Percentiles rank a stretch among this genome's conserved stretches.
Evolutionary conservation across 192 early-diverging fungal species (phyloP).

Genomic region (Gigaspora rosea): DNA sequence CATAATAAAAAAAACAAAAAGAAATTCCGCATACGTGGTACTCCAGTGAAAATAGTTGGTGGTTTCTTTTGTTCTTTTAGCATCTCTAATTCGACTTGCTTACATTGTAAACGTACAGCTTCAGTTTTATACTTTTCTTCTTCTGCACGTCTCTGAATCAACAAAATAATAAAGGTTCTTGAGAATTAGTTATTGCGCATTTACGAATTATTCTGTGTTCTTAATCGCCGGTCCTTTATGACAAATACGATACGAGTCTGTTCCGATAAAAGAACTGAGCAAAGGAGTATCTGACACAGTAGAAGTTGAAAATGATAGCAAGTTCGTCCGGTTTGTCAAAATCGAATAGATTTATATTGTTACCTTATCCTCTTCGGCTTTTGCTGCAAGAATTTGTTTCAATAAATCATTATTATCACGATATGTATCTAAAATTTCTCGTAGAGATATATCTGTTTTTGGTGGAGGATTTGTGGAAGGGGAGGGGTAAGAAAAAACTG

Average conservation of each 20-base stretch:
- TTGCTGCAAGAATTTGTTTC: slow-evolving; percentile 26
- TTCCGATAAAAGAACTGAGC: too few species aligned
- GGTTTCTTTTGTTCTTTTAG: slow-evolving; percentile 33
- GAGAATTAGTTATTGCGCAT: too few species aligned
- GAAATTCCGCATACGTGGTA: slow-evolving; percentile 25
- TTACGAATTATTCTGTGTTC: too few species aligned
- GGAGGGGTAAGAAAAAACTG: slow-evolving; percentile 30
- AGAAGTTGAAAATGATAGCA: too few species aligned
- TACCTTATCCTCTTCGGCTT: slow-evolving; percentile 32
- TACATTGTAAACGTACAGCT: slow-evolving; percentile 42
- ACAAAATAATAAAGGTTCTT: background rate
- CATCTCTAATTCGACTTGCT: slow-evolving; percentile 45
- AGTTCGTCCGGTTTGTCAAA: too few species aligned
- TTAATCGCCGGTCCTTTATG: too few species aligned
- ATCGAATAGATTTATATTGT: too few species aligned
- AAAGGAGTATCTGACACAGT: too few species aligned
- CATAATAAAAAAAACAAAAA: background rate
- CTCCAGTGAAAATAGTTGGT: slow-evolving; percentile 31
- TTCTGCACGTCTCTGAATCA: slow-evolving; percentile 42
- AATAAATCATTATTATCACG: slow-evolving; percentile 30
- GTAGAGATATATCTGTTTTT: slow-evolving; percentile 19
- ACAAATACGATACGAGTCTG: too few species aligned
- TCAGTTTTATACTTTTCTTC: slow-evolving; percentile 49
- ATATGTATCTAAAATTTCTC: slow-evolving; percentile 31
- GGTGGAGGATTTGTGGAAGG: slow-evolving; percentile 26